Evolutionary conservation across 768 basidiomycete species (phyloP), one percentile per base, ranked within the genome.

Genomic region (Cystobasidium ongulense): DNA sequence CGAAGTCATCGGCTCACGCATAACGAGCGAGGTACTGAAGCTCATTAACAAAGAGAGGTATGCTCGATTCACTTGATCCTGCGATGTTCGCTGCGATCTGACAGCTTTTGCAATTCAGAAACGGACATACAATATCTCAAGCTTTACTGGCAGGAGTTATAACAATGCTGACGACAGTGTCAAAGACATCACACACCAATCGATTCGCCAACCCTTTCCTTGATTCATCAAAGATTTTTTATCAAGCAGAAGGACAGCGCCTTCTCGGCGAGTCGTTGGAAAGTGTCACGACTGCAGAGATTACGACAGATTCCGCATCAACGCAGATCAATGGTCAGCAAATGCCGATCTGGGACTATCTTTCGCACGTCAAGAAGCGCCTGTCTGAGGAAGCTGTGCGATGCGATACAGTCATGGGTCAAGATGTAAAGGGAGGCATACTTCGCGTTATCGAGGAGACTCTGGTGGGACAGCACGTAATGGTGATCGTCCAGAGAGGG

Each of bases 101-200:
- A 35, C 2, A 13, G 5, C 33, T 21, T 25, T 53, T 63, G n/a
- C 21, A 8, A 61, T 92, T 94, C 79, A 89, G 95, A 18, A 89
- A 93, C 76, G 93, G 93, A 31, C 89, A 89, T 78, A 85, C 86
- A 38, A 91, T 98, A 78, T 90, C 91, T 78, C 89, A 90, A n/a
- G 91, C 92, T 1, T 88, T 90, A 1, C 87, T 97, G 64, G 90
- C 91, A 78, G 90, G 76, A 1, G 35, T 78, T 72, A 65, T 79
- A 52, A 17, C 27, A 27, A 64, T 78, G 31, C 73, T 78, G 39
- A 63, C 52, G n/a, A 63, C 77, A 18, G 65, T 78, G 63, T 78
- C 78, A 4, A 81, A 85, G 8, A 82, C 72, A 76, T 86, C 93
- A 4, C 95, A 97, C 83, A 86, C 87, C 74, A 84, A 85, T 62